A percentile compares a stretch with the other conserved stretches of the same genome.
These are phyloP conservation scores for Taphrina flavorubra DNA, from an alignment of 1,139 yeast genomes.

Conservation along the genomic window DNA sequence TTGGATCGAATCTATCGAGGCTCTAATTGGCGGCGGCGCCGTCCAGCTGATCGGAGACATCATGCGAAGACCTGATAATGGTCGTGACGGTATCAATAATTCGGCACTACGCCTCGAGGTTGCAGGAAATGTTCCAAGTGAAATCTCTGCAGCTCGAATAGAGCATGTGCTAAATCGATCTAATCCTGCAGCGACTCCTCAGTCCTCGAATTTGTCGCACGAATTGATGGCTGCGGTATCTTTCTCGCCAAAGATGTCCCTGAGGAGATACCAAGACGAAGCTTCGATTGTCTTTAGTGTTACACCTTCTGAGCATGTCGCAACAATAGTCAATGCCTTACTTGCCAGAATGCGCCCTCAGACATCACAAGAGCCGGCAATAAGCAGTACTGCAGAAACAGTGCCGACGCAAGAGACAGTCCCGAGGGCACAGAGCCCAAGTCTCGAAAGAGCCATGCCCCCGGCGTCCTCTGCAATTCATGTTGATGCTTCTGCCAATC, in stretches of 20 bases:
- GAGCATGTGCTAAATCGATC: slow-evolving; percentile 42
- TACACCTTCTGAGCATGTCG: slow-evolving; percentile 54
- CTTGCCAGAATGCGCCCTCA: slow-evolving; percentile 52
- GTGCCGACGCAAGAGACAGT: slow-evolving; percentile 46
- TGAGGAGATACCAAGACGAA: slow-evolving; percentile 73
- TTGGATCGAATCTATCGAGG: slow-evolving; percentile 43
- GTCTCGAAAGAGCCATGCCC: not conserved
- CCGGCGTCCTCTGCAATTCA: not conserved
- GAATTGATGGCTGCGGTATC: slow-evolving; percentile 47
- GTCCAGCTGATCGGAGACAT: slow-evolving; percentile 43
- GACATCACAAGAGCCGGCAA: slow-evolving; percentile 46
- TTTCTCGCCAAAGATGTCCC: slow-evolving; percentile 60
- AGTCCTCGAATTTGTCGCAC: slow-evolving; percentile 26
- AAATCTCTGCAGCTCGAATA: slow-evolving; percentile 41
- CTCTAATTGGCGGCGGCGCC: slow-evolving; percentile 43
- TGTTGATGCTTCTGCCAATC: not conserved
- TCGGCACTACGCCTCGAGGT: slow-evolving; percentile 42
- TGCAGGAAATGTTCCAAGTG: slow-evolving; percentile 12
- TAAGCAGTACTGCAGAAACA: not conserved
- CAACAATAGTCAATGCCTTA: slow-evolving; percentile 61
- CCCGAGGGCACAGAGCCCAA: not conserved
- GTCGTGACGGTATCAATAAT: slow-evolving; percentile 6
- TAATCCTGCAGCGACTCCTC: not conserved
- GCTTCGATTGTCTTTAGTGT: slow-evolving; percentile 59
- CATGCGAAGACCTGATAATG: slow-evolving; percentile 34